Evolutionary conservation across 805 yeast genomes (phyloP), one percentile per base, ranked within the genome.

Genomic region (Maudiozyma bulderi): DNA sequence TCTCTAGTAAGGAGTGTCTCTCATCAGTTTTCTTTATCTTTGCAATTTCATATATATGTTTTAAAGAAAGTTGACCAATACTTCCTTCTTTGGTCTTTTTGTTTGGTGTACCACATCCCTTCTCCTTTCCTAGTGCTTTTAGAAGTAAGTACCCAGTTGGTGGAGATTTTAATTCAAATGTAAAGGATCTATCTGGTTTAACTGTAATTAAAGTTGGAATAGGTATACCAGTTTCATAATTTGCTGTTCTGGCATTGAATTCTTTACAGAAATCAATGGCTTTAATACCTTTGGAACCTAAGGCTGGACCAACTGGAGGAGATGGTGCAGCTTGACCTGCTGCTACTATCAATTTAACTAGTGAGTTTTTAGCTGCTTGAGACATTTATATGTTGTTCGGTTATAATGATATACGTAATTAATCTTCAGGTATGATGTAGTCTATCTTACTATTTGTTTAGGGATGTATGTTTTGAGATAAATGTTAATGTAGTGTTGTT

Each of bases 301-400:
- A 74, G 0, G 98, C 99, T 43, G 99, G 99, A 56, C 99, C 99
- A 31, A 93, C 98, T 6, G 99, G 99, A 31, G 99, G 99, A 2
- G 96, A 84, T 40, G 99, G 98, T 1, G 97, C 93, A 0, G 99
- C 99, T 66, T 89, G 86, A 4, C 98, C 98, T 5, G 99, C 98
- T 8, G 91, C 96, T 4, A 91, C 98, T 46, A 91, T 82, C 52
- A 91, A 78, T 68, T 91, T 93, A 47, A 91, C 88, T 57, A 90
- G 62, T 39, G 82, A 72, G 64, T 81, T 84, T 65, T 81, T 85
- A 20, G 73, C 71, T 15, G 67, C 62, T 55, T 61, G 58, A 47
- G 70, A 57, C 68, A 64, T 64, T 20, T 20, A 20, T 20, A 20
- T 2, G 26, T 20, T 20, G 10, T 20, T 20, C 26, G 26, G 26